Evolutionary conservation across 306 rosid species (phyloP), one percentile per base, ranked within the genome.

Genomic region (Ormosia semicastrata): DNA sequence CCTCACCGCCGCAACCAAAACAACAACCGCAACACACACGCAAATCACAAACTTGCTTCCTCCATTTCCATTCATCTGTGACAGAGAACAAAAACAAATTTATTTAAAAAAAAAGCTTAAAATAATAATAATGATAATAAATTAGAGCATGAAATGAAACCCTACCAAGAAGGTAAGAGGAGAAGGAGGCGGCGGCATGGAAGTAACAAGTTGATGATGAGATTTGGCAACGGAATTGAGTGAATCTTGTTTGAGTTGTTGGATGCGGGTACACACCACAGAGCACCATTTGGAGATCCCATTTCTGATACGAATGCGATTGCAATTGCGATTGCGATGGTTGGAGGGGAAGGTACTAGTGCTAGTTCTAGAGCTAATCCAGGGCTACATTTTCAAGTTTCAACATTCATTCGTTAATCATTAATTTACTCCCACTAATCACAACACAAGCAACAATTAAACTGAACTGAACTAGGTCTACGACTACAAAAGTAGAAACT

Each of bases 31-130:
- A 78, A 93, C 66, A 18, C 89, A 90, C 59, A 93, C 65, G 83
- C 97, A 94, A 79, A 92, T 73, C 30, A 90, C 85, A 17, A 93
- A 71, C 81, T 85, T 89, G 62, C 43, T 79, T 34, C 91, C 90
- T 43, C 41, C 40, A 37, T 84, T 84, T 69, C 68, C 82, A 72
- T 82, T 87, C 76, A 77, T 65, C 97, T 93, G 52, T 49, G 5
- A 24, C 24, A 15, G 75, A 44, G 14, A 1, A 3, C 8, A 39
- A 18, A 2, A n/a, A 71, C 1, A 12, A 13, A 6, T n/a, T 6
- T 24, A 0, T 24, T 24, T 24, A 52, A 52, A 52, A 6, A n/a
- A 53, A 78, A 77, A 10, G 39, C 1, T 46, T 12, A 18, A 49
- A 10, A 29, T 6, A 2, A 29, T 0, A 32, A 50, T 6, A 40